Base-by-base conservation (phyloP, 2,329 filamentous ascomycete genomes). In the Ascomycota sp. region DNA sequence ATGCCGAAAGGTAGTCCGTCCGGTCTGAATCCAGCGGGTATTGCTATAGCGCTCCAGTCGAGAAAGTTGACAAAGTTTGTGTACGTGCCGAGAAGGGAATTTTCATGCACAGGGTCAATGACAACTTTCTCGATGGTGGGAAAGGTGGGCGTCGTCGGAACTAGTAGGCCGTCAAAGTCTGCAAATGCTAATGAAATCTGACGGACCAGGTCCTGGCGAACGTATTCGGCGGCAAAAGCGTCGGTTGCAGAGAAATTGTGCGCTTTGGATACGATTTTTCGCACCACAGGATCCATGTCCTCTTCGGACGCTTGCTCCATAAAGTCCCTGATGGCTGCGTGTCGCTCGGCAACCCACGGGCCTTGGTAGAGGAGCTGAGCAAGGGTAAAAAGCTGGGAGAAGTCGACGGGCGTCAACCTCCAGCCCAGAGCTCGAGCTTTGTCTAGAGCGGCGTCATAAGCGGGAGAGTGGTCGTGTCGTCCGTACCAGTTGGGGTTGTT, bases 1-100 rank as follows among this genome's bases (percentile, higher is more conserved):
- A 56, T 35, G 2, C 52, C 50, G 30, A 56, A 55, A 1, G 52
- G 52, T 6, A 55, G 38, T 0, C 47, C 48, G 22, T 54, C 48
- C 0, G 37, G 23, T 1, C 51, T 35, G 23, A 51, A 53, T 2
- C 59, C 59, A 1, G 65, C 65, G 2, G 64, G 63, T n/a, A 69
- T 51, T 1, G 61, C 55, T 8, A 67, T 38, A 3, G 59, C 64
- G 24, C 59, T 61, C 38, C 69, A 54, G 43, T 73, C 67, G 12
- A 73, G 44, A 20, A 73, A 63, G 38, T 73, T 73, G 11, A 60
- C 69, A 40, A 64, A 70, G 40, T 71, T 68, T 0, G 66, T 69
- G 33, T 69, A 72, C 3, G 55, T 59, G 5, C 65, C 64, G 5
- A 69, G 41, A 4, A 54, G 44, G 4, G 61, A 61, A 38, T 73